A percentile compares a stretch with the other conserved stretches of the same genome.
phyloP scores from a whole-genome alignment of 257 asterid species.

The Solanum etuberosum region DNA sequence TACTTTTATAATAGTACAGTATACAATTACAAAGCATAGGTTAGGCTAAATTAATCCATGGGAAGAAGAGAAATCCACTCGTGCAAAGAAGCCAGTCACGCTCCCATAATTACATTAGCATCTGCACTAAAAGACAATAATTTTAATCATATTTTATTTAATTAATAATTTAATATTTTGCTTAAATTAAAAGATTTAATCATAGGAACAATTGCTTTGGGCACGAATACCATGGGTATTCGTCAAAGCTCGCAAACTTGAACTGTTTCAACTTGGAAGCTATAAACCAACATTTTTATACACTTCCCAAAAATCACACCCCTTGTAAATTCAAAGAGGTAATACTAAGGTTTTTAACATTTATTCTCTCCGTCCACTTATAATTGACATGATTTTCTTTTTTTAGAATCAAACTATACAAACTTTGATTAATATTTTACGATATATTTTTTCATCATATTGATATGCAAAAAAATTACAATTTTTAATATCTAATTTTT shows the following conservation, averaged over 20 bases:
- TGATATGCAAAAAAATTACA: no score
- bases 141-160: slow-evolving; percentile 5
- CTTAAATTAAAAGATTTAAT: slow-evolving; percentile 16
- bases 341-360: background rate
- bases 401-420: background rate
- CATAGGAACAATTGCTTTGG: background rate
- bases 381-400: no score
- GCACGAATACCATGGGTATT: slow-evolving; percentile 14
- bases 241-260: slow-evolving; percentile 6
- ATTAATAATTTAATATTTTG: background rate
- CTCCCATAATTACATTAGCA: slow-evolving; percentile 17
- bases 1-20: background rate
- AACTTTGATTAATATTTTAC: no score
- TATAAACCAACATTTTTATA: background rate
- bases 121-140: background rate
- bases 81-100: slow-evolving; percentile 50
- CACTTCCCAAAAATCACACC: background rate
- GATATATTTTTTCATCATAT: no score
- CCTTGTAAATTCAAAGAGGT: background rate
- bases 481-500: no score
- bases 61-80: slow-evolving; percentile 46
- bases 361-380: background rate
- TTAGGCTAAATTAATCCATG: background rate
- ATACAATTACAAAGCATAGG: background rate
- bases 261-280: background rate